Conservation (phyloP, 208 protist species). For the Acanthamoeba divionensis region DNA sequence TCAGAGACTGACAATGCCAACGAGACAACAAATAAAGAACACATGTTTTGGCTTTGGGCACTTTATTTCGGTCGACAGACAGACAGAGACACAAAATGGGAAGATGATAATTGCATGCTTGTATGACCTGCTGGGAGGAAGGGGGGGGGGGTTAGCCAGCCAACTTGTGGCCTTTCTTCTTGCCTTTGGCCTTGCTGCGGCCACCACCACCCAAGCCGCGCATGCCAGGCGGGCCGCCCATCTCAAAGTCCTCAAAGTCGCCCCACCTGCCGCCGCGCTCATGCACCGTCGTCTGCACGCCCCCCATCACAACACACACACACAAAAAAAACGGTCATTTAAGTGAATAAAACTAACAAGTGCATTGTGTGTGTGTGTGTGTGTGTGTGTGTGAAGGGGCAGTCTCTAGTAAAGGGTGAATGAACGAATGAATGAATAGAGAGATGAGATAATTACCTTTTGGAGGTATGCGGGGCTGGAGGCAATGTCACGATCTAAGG, state of each 20-base stretch:
- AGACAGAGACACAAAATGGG: too few relatives aligned
- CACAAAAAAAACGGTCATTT: not conserved
- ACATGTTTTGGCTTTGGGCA: too few relatives aligned
- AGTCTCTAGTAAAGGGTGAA: not conserved
- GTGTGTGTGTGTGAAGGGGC: not conserved
- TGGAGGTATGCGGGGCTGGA: not conserved
- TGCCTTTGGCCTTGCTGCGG: not conserved
- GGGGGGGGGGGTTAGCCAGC: not conserved
- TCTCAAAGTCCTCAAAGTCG: conserved; percentile 35
- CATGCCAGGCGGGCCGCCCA: conserved; percentile 7
- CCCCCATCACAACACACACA: too few relatives aligned
- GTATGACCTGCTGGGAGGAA: too few relatives aligned
- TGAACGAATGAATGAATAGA: not conserved
- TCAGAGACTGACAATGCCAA: too few relatives aligned
- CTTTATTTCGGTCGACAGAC: too few relatives aligned
- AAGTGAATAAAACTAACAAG: not conserved
- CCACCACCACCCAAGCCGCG: not conserved
- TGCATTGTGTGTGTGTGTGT: too few relatives aligned
- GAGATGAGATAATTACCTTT: not conserved
- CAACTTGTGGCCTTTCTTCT: not conserved
- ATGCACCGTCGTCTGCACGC: not conserved
- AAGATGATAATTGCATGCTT: too few relatives aligned
- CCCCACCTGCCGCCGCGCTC: not conserved
- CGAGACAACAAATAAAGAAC: too few relatives aligned
- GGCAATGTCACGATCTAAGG: not conserved